Percentiles rank a stretch among this genome's conserved stretches.
phyloP scores from a whole-genome alignment of 2,329 filamentous ascomycete genomes.

The Pestalotiopsis sp. region DNA sequence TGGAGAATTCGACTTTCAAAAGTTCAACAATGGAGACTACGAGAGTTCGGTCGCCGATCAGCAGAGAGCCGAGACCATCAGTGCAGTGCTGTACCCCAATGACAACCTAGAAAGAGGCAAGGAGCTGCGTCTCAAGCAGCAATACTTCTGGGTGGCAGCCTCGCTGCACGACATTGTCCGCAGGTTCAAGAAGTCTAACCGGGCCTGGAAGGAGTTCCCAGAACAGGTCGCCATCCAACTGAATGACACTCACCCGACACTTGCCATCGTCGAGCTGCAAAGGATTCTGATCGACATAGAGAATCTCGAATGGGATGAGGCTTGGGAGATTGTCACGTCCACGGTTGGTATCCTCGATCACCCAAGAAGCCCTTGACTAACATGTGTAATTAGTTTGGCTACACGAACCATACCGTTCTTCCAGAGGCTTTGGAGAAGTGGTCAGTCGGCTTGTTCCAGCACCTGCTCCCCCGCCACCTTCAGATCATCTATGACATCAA shows the following conservation, averaged over 20 bases:
- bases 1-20: slow-evolving; percentile 98
- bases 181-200: slow-evolving; percentile 96
- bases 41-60: slow-evolving; percentile 98
- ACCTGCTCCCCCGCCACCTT: slow-evolving; percentile 89
- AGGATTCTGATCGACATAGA: slow-evolving; percentile 89
- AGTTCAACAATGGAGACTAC: slow-evolving; percentile 98
- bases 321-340: slow-evolving; percentile 78
- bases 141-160: slow-evolving; percentile 99
- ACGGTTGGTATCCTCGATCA: slow-evolving; percentile 52
- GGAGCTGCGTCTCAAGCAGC: slow-evolving; percentile 96
- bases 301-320: slow-evolving; percentile 89
- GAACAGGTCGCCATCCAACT: slow-evolving; percentile 97
- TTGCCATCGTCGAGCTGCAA: slow-evolving; percentile 94
- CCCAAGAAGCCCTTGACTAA: slow-evolving; percentile 17
- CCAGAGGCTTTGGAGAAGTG: slow-evolving; percentile 98
- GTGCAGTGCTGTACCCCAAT: slow-evolving; percentile 94
- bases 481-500: slow-evolving; percentile 99
- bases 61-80: slow-evolving; percentile 98
- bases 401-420: slow-evolving; percentile 98
- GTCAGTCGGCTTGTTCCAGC: slow-evolving; percentile 90
- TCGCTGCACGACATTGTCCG: slow-evolving; percentile 96
- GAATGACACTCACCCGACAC: slow-evolving; percentile 95
- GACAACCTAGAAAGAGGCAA: slow-evolving; percentile 97
- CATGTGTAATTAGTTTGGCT: slow-evolving; percentile 67
- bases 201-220: slow-evolving; percentile 87